Evolutionary conservation across 495 filamentous ascomycete genomes (phyloP).

Genomic region (Bryoglossum gracile): DNA sequence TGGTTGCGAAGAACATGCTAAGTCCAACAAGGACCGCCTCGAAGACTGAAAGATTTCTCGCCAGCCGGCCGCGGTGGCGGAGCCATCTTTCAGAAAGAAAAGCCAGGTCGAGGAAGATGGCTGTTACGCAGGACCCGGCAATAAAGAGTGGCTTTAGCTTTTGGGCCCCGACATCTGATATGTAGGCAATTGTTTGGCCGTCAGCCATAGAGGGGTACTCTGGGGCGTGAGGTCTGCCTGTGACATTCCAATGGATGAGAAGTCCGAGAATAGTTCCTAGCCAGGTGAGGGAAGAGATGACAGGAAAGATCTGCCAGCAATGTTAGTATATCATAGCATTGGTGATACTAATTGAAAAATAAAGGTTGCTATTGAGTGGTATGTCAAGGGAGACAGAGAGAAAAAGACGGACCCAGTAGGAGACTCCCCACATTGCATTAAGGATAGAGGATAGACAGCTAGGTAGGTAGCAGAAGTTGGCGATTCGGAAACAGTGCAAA

Average conservation of each 20-base stretch:
- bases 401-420: slow-evolving; percentile 42
- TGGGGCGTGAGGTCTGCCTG: slow-evolving; percentile 48
- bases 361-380: slow-evolving; percentile 31
- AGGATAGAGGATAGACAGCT: too few relatives aligned
- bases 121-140: slow-evolving; percentile 66
- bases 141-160: slow-evolving; percentile 83
- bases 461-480: too few relatives aligned
- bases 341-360: too few relatives aligned
- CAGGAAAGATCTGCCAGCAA: slow-evolving; percentile 77
- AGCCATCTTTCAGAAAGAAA: slow-evolving; percentile 78
- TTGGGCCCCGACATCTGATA: slow-evolving; percentile 69
- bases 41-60: slow-evolving; percentile 54
- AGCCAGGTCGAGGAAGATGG: slow-evolving; percentile 75
- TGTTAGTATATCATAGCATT: too few relatives aligned
- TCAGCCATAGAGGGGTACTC: slow-evolving; percentile 64
- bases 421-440: slow-evolving; percentile 61
- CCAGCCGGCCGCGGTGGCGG: slow-evolving; percentile 65
- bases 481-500: too few relatives aligned
- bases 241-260: slow-evolving; percentile 46
- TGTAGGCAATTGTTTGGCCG: slow-evolving; percentile 69
- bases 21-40: slow-evolving; percentile 66
- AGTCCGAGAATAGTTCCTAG: slow-evolving; percentile 52
- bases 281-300: slow-evolving; percentile 77
- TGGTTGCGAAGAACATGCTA: slow-evolving; percentile 64
- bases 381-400: not conserved